Evolutionary conservation across 2,329 filamentous ascomycete genomes (phyloP), one percentile per base, ranked within the genome.

Genomic region (Thelonectria blattea): DNA sequence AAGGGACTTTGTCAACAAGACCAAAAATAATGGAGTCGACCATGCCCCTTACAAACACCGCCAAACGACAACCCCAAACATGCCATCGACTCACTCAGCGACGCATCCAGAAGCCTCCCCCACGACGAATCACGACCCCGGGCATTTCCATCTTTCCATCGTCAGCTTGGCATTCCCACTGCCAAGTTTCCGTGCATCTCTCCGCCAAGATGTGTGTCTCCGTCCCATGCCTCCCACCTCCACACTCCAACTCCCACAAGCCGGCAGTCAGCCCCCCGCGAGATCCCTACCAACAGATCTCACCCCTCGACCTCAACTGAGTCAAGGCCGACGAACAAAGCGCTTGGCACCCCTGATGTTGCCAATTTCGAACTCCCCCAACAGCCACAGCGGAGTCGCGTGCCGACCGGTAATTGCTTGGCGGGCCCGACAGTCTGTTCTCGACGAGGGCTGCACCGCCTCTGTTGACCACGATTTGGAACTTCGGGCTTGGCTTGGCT

Each of bases 171-270:
- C 27, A 20, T 51, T 34, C 12, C 37, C 17, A 45, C 41, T 47
- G 52, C 57, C 57, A 56, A 60, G 57, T 60, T 60, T 60, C 52
- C 34, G 50, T 49, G 41, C 32, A 42, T 50, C 50, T 42, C 12
- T 15, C 54, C 52, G 56, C 56, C 56, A 59, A 59, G 56, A 59
- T 54, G 49, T n/a, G n/a, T n/a, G n/a, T 54, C 27, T 50, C 18
- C 11, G 45, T 42, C 34, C n/a, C n/a, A n/a, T n/a, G n/a, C n/a
- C 37, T 24, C 27, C 24, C 18, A 42, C 51, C 51, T 46, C 51
- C 30, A 37, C 27, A 30, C 27, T 30, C 22, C 41, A 2, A n/a
- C 34, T 18, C 52, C 41, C 39, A 32, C 52, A 32, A 15, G 27
- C 51, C 24, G 22, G 12, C 48, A 51, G 22, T 18, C 27, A 4